A percentile compares a stretch with the other conserved stretches of the same genome.
phyloP scores from a whole-genome alignment of 768 basidiomycete species.

The Neoboletus brunneissimus region DNA sequence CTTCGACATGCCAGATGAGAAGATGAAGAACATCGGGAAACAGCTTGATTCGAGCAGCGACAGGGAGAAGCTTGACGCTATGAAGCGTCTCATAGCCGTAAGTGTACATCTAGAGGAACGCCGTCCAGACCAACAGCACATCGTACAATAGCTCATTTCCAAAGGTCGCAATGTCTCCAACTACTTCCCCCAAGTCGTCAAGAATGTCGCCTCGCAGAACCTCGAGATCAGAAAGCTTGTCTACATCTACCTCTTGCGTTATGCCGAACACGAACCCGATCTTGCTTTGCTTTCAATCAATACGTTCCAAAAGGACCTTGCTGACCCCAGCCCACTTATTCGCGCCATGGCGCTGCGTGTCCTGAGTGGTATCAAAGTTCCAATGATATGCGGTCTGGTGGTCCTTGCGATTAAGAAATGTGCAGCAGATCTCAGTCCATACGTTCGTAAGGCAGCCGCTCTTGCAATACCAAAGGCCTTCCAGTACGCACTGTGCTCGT shows the following conservation, averaged over 20 bases:
- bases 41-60: slow-evolving; percentile 89
- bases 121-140: neutral
- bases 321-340: slow-evolving; percentile 89
- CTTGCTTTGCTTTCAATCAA: slow-evolving; percentile 95
- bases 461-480: slow-evolving; percentile 85
- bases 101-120: slow-evolving; percentile 29
- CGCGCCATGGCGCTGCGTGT: slow-evolving; percentile 95
- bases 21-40: slow-evolving; percentile 74
- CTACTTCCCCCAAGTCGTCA: slow-evolving; percentile 96
- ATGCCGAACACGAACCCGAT: slow-evolving; percentile 92
- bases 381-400: slow-evolving; percentile 82
- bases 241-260: slow-evolving; percentile 94
- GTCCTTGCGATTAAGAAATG: slow-evolving; percentile 90
- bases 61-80: slow-evolving; percentile 87
- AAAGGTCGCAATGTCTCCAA: slow-evolving; percentile 88
- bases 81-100: slow-evolving; percentile 94
- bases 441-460: slow-evolving; percentile 91
- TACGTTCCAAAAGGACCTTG: slow-evolving; percentile 95
- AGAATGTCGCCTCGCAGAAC: slow-evolving; percentile 90
- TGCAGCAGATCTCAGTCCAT: slow-evolving; percentile 87
- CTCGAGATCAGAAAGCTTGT: slow-evolving; percentile 96
- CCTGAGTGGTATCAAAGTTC: slow-evolving; percentile 86
- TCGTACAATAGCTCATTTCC: slow-evolving; percentile 69
- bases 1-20: slow-evolving; percentile 77
- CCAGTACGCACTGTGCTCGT: slow-evolving; percentile 47